Evolutionary conservation across 2,329 filamentous ascomycete species (phyloP).

Genomic region (Penicillium vulpinum): DNA sequence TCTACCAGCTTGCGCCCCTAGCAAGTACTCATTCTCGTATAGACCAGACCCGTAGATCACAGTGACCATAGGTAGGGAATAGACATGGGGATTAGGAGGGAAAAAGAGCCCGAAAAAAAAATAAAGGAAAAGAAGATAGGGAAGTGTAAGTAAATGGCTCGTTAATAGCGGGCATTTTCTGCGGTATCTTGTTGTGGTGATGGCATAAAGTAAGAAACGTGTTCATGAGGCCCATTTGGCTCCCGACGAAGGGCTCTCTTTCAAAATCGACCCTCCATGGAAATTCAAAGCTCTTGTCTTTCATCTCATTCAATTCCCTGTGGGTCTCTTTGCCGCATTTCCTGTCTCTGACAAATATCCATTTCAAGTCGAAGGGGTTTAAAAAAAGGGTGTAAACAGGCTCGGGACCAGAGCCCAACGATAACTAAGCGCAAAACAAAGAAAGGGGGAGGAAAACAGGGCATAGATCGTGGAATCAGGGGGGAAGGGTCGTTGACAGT

Average conservation of each 20-base stretch:
- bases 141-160: conserved; percentile 24
- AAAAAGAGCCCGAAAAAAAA: neutral
- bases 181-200: conserved; percentile 39
- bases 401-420: conserved; percentile 12
- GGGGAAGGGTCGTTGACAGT: conserved; percentile 15
- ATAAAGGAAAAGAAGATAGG: neutral
- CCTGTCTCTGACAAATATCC: conserved; percentile 12
- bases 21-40: conserved; percentile 3
- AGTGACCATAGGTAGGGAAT: neutral
- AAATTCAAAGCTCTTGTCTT: conserved; percentile 1
- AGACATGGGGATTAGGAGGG: neutral
- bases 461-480: conserved; percentile 20
- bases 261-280: conserved; percentile 8
- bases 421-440: conserved; percentile 21
- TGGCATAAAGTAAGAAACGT: conserved; percentile 33
- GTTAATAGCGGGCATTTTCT: conserved; percentile 38
- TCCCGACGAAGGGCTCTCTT: conserved; percentile 19
- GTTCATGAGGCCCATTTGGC: conserved; percentile 22
- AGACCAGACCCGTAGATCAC: conserved; percentile 1
- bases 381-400: conserved; percentile 11
- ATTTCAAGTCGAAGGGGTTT: conserved; percentile 14
- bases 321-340: conserved; percentile 2
- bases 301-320: conserved; percentile 12
- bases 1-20: conserved; percentile 5
- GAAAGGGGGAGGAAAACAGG: conserved; percentile 16